A percentile compares a stretch with the other conserved stretches of the same genome.
Evolutionary conservation across 2,329 filamentous ascomycete species (phyloP).

Genomic region (Ceratocystis cacaofunesta): DNA sequence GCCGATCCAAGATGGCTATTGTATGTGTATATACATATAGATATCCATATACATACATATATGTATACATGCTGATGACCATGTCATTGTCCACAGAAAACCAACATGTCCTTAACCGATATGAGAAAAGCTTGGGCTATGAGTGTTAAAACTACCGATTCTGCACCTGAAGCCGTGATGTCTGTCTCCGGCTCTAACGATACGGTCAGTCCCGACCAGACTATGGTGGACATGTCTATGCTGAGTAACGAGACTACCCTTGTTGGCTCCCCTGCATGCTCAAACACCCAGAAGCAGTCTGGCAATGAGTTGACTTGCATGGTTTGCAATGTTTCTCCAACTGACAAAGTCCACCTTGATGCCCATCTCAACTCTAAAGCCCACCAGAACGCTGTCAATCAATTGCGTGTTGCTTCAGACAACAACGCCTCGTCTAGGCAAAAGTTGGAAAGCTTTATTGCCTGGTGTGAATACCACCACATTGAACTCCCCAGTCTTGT

Average conservation of each 20-base stretch:
- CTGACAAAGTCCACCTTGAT: neutral
- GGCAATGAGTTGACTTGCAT: slow-evolving; percentile 5
- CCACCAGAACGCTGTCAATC: neutral
- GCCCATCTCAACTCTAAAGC: slow-evolving; percentile 1
- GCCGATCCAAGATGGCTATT: neutral
- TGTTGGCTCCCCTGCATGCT: neutral
- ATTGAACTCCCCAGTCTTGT: slow-evolving; percentile 4
- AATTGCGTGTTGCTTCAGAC: slow-evolving; percentile 1
- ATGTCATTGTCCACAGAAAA: neutral
- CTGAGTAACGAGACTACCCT: slow-evolving; percentile 12
- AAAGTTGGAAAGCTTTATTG: slow-evolving; percentile 4
- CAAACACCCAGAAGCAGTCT: neutral
- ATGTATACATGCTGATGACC: neutral
- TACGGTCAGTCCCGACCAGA: neutral
- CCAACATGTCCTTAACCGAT: neutral
- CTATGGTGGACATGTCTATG: slow-evolving; percentile 2
- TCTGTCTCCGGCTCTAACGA: neutral
- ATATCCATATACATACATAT: neutral
- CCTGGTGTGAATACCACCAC: slow-evolving; percentile 10
- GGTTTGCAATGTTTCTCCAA: slow-evolving; percentile 8
- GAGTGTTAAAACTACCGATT: neutral
- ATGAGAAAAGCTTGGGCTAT: neutral
- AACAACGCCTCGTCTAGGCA: neutral
- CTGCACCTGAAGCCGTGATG: slow-evolving; percentile 1
- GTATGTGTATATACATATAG: neutral